phyloP scores from a whole-genome alignment of 164 flowering plant genomes.

The Annona squamosa region DNA sequence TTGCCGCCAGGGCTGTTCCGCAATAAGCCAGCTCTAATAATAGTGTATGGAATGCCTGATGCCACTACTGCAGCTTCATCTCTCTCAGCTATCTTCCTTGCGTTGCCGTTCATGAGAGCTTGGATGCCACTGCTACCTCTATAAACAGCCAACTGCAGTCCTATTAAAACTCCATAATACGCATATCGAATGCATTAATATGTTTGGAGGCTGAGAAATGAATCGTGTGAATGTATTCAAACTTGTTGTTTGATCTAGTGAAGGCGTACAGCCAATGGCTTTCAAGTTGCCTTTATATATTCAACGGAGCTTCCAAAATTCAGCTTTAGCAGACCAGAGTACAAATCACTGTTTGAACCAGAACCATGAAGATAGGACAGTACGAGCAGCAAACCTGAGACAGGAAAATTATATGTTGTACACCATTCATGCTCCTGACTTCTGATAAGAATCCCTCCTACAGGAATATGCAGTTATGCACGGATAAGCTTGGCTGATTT shows the following conservation, averaged over 20 bases:
- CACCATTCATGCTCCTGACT: slow-evolving; percentile 45
- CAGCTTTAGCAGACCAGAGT: not conserved
- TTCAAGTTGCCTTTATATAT: too few species aligned
- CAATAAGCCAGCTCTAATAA: slow-evolving; percentile 64
- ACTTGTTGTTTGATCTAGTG: not conserved
- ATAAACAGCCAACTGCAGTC: slow-evolving; percentile 86
- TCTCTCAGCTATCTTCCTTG: slow-evolving; percentile 67
- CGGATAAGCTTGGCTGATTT: not conserved
- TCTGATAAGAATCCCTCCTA: slow-evolving; percentile 75
- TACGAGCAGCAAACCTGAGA: slow-evolving; percentile 59
- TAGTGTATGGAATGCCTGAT: slow-evolving; percentile 77
- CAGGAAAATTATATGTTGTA: slow-evolving; percentile 60
- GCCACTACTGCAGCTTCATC: slow-evolving; percentile 51
- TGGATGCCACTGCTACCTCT: slow-evolving; percentile 63
- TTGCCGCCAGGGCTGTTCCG: slow-evolving; percentile 61
- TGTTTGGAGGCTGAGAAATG: not conserved
- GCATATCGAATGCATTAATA: not conserved
- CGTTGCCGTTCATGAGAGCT: slow-evolving; percentile 60
- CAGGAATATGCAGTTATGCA: not conserved
- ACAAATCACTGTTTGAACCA: not conserved
- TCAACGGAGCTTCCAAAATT: too few species aligned
- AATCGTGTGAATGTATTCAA: not conserved
- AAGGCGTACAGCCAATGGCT: not conserved
- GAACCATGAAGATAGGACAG: not conserved
- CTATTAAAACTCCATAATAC: slow-evolving; percentile 35